These are phyloP conservation scores for Rubia occidens DNA, from an alignment of 305 asterid species.

Conservation along the genomic window DNA sequence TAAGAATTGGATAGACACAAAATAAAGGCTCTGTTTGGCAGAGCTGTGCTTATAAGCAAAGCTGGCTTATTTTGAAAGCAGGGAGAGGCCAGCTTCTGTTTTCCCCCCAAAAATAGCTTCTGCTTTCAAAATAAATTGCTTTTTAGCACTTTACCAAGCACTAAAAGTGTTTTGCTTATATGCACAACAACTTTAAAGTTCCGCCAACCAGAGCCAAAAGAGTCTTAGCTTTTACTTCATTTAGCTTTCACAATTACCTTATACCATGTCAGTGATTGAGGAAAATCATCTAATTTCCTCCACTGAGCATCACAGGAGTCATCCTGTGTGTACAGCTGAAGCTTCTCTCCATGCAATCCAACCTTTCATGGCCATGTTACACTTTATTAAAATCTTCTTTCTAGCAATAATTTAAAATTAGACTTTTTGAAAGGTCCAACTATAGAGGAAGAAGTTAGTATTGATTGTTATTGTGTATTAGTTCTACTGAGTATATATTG, in stretches of 20 bases:
- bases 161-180: no score
- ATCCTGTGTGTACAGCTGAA: slow-evolving; percentile 36
- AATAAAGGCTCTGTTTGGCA: no score
- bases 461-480: not conserved
- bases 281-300: slow-evolving; percentile 30
- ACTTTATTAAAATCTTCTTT: not conserved
- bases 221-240: not conserved
- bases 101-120: no score
- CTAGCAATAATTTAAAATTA: not conserved
- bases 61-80: no score
- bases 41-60: no score
- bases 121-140: no score
- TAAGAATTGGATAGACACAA: not conserved
- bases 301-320: slow-evolving; percentile 40
- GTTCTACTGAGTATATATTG: not conserved
- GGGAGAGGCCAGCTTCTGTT: no score
- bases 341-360: slow-evolving; percentile 67
- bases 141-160: no score
- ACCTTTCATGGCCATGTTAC: slow-evolving; percentile 31
- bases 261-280: slow-evolving; percentile 66
- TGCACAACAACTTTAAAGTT: no score
- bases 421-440: not conserved
- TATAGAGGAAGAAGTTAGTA: not conserved
- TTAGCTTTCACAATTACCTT: slow-evolving; percentile 37
- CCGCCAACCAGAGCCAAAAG: no score